Conservation (phyloP, 169 alveolate species). For the Cryptosporidium baileyi region DNA sequence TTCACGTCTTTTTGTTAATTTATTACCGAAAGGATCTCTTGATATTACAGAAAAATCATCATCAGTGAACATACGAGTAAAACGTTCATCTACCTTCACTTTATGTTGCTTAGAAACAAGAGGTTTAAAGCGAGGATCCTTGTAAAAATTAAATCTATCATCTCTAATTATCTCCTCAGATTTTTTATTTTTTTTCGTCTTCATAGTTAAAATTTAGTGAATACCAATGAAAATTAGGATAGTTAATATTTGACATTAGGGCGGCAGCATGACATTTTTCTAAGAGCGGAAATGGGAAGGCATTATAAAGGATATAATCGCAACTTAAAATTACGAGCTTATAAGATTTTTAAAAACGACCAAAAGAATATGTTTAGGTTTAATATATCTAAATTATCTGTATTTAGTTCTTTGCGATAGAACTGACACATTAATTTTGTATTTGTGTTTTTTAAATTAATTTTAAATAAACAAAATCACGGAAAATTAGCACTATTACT, state of each 20-base stretch:
- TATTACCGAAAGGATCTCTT: conserved; percentile 80
- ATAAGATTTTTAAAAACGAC: background rate
- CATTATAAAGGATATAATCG: background rate
- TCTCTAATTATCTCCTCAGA: background rate
- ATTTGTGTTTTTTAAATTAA: no score
- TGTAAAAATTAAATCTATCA: conserved; percentile 5
- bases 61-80: conserved; percentile 77
- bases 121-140: conserved; percentile 80
- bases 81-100: conserved; percentile 82
- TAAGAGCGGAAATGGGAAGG: background rate
- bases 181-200: background rate
- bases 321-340: background rate
- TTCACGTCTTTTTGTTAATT: conserved; percentile 70
- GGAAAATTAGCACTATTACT: background rate
- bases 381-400: background rate
- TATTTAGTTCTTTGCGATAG: background rate
- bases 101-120: conserved; percentile 75
- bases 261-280: conserved; percentile 7
- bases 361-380: no score
- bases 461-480: background rate
- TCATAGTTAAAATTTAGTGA: background rate
- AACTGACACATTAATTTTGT: no score
- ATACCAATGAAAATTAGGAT: no score
- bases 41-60: conserved; percentile 77
- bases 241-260: background rate